A percentile compares a stretch with the other conserved stretches of the same genome.
These are phyloP conservation scores for Beauveria medogensis DNA, from an alignment of 2,329 filamentous ascomycete genomes.

Conservation along the genomic window DNA sequence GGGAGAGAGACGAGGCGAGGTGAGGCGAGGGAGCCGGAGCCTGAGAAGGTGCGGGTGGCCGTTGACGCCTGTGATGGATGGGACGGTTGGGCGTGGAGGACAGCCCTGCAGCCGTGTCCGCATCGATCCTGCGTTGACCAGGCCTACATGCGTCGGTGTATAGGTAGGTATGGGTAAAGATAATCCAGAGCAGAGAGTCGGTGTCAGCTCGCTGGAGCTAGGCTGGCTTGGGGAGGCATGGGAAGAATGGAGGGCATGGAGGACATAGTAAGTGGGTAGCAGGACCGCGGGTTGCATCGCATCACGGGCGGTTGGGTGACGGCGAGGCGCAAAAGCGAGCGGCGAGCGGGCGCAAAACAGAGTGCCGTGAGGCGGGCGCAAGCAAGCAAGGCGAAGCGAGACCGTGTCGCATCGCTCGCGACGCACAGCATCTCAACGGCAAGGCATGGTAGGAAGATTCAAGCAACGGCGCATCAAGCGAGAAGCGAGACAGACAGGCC, in stretches of 20 bases:
- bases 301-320: not conserved
- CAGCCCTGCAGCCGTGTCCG: conserved; percentile 1
- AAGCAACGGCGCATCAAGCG: not conserved
- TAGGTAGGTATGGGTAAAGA: not conserved
- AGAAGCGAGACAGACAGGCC: not conserved
- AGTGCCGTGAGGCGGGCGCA: not conserved
- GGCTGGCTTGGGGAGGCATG: not conserved
- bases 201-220: not conserved
- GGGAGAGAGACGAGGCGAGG: not conserved
- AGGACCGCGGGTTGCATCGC: not conserved
- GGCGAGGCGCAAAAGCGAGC: not conserved
- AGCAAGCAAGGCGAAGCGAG: not conserved
- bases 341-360: not conserved
- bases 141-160: not conserved
- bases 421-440: not conserved
- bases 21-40: not conserved
- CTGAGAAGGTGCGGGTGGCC: conserved; percentile 16
- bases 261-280: not conserved
- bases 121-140: not conserved
- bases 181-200: not conserved
- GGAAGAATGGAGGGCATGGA: too few relatives aligned
- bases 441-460: not conserved
- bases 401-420: not conserved
- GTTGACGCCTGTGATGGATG: conserved; percentile 11
- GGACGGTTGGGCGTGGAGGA: not conserved